Conservation (phyloP, 306 rosid species). For the Alnus rubra region DNA sequence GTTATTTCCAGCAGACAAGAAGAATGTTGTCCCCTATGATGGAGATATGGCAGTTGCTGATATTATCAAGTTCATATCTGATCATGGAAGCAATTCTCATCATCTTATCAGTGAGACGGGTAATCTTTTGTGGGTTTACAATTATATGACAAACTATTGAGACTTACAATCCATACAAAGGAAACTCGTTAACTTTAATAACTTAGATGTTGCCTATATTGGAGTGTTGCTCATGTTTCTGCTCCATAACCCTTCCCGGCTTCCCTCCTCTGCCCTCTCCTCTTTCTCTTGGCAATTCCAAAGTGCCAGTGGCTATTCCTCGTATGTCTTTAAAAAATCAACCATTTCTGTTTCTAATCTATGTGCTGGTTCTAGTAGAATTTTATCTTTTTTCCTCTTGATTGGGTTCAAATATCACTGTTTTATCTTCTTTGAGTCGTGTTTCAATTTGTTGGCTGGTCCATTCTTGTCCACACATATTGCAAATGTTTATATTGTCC, state of each 20-base stretch:
- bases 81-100: conserved; percentile 63
- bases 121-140: conserved; percentile 27
- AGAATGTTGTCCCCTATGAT: conserved; percentile 59
- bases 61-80: conserved; percentile 69
- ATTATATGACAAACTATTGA: conserved; percentile 1
- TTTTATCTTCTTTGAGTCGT: not conserved
- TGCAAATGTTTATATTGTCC: not conserved
- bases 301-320: not conserved
- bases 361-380: not conserved
- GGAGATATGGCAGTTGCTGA: conserved; percentile 76
- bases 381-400: not conserved
- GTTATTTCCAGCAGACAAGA: conserved; percentile 81
- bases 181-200: conserved; percentile 9
- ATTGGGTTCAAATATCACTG: not conserved
- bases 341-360: not conserved
- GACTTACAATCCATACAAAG: conserved; percentile 9
- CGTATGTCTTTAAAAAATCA: not conserved
- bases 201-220: not conserved
- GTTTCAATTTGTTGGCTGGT: not conserved
- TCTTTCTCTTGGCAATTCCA: not conserved
- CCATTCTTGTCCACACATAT: not conserved
- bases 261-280: not conserved
- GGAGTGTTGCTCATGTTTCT: not conserved
- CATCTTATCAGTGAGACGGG: conserved; percentile 67
- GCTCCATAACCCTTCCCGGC: not conserved